Evolutionary conservation across 305 asterid genomes (phyloP), one percentile per base, ranked within the genome.

Genomic region (Plantago lanceolata): DNA sequence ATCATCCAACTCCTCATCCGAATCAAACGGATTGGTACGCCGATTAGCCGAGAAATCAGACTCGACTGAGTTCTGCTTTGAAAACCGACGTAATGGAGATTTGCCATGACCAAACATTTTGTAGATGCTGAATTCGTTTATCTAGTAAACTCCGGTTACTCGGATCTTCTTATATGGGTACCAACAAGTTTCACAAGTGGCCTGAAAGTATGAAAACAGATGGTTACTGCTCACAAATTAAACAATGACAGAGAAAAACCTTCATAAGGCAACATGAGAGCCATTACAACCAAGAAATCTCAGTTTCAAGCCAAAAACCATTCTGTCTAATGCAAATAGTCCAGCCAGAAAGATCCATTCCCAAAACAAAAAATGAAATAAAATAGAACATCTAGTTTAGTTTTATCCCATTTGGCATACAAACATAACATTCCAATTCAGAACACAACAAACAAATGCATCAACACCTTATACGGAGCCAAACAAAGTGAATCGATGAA

Each of bases 71-170:
- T 75, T 71, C 61, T 80, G 84, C 54, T 72, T 84, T 64, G 85
- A 63, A 35, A 68, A 69, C 79, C 69, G 67, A 68, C 81, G 77
- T 58, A 79, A 28, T 20, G 85, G 85, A 47, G 81, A 87, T 71
- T 82, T 92, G 80, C 69, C 87, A 40, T 61, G 75, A 75, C 85
- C 81, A 48, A 76, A 79, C 96, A 89, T 89, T 71, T 75, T 78
- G 73, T 62, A 60, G 43, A 35, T 63, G 61, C 48, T 21, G 33
- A 66, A 48, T 48, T 19, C 4, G 53, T 14, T 47, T 65, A 59
- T 29, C 21, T 70, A 69, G 19, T 13, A 18, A 58, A 61, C 77
- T 71, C 54, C 64, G 31, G 17, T 47, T 33, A 5, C 40, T 33
- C n/a, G n/a, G n/a, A 33, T 33, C 33, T 20, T 17, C 71, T 4